A percentile compares a stretch with the other conserved stretches of the same genome.
phyloP scores from a whole-genome alignment of 2,329 filamentous ascomycete species.

The Coniochaeta prunicola region DNA sequence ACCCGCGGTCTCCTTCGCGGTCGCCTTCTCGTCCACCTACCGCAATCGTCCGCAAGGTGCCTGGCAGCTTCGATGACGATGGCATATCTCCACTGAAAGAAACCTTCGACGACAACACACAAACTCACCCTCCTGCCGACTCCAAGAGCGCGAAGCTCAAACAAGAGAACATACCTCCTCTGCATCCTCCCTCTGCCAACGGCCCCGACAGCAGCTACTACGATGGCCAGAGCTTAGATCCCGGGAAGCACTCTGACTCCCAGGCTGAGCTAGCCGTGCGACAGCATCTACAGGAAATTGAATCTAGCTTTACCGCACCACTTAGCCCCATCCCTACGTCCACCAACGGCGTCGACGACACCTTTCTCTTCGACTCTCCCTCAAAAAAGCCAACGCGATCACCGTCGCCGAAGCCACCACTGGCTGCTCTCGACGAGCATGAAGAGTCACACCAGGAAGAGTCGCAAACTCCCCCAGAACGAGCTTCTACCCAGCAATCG shows the following conservation, averaged over 20 bases:
- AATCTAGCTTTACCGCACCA: conserved; percentile 57
- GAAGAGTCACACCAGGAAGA: conserved; percentile 1
- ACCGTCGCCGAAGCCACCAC: background rate
- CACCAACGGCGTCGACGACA: conserved; percentile 47
- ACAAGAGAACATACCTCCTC: conserved; percentile 17
- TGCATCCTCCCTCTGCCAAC: conserved; percentile 15
- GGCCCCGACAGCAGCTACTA: conserved; percentile 32
- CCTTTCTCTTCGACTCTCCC: conserved; percentile 48
- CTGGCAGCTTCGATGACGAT: conserved; percentile 10
- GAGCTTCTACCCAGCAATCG: background rate
- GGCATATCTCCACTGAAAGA: conserved; percentile 12
- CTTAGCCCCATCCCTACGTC: conserved; percentile 47
- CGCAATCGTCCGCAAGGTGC: conserved; percentile 9
- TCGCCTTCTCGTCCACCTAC: conserved; percentile 16
- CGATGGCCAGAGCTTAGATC: conserved; percentile 26
- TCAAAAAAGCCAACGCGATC: conserved; percentile 17
- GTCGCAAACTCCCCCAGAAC: background rate
- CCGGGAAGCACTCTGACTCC: conserved; percentile 36
- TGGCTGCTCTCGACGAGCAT: background rate
- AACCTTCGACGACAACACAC: conserved; percentile 9
- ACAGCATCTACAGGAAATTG: conserved; percentile 54
- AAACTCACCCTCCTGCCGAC: conserved; percentile 5
- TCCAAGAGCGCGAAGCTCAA: conserved; percentile 8
- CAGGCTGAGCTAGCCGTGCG: conserved; percentile 45
- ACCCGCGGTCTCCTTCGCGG: conserved; percentile 10